These are phyloP conservation scores for Leccinum ochraceum DNA, from an alignment of 768 basidiomycete species.

Conservation along the genomic window DNA sequence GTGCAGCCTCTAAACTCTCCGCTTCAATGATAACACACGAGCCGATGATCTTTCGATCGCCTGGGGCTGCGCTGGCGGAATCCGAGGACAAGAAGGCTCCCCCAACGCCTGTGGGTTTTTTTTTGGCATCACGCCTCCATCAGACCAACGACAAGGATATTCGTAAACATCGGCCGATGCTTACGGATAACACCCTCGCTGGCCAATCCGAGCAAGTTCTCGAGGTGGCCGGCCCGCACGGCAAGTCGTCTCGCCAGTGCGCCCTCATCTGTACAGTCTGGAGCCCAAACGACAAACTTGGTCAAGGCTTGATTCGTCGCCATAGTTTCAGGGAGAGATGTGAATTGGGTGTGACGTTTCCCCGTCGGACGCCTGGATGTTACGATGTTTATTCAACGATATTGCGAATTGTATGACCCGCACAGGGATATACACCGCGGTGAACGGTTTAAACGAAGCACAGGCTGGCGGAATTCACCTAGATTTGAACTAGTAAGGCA, in stretches of 20 bases:
- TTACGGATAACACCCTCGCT: slow-evolving; percentile 50
- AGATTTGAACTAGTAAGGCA: not conserved
- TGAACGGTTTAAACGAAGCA: not conserved
- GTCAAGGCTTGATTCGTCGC: slow-evolving; percentile 13
- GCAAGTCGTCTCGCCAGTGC: slow-evolving; percentile 52
- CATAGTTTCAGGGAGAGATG: slow-evolving; percentile 16
- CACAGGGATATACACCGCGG: not conserved
- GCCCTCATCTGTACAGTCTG: slow-evolving; percentile 60
- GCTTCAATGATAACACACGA: slow-evolving; percentile 57
- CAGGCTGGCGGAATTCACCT: not conserved
- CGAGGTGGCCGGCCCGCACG: slow-evolving; percentile 54
- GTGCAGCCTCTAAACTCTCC: slow-evolving; percentile 47
- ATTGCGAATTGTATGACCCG: not conserved
- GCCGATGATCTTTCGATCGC: slow-evolving; percentile 58
- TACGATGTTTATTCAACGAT: not conserved
- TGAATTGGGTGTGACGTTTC: not conserved
- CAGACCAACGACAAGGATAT: slow-evolving; percentile 5
- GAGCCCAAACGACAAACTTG: slow-evolving; percentile 62
- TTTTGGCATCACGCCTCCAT: slow-evolving; percentile 8
- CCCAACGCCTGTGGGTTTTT: slow-evolving; percentile 46
- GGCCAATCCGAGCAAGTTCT: slow-evolving; percentile 37
- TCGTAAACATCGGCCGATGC: slow-evolving; percentile 22
- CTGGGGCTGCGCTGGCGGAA: slow-evolving; percentile 46
- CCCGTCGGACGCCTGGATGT: not conserved
- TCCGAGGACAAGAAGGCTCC: slow-evolving; percentile 59